phyloP scores from a whole-genome alignment of 73 alveolate species.

The Tetrahymena malaccensis region DNA sequence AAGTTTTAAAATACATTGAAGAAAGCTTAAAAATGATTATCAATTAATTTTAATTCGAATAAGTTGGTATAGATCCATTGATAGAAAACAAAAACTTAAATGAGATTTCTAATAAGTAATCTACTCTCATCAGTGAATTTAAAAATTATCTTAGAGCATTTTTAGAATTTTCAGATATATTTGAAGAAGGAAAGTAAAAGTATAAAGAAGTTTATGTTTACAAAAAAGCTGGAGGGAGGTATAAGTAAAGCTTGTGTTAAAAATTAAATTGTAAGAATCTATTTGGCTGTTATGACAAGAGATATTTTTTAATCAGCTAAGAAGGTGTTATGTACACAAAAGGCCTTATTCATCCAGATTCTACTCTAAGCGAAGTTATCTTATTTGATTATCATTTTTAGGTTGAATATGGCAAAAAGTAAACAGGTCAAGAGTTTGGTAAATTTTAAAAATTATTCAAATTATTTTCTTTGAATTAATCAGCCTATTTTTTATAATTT shows the following conservation, averaged over 20 bases:
- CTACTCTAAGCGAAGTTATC: constrained; percentile 30
- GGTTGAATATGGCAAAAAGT: constrained; percentile 25
- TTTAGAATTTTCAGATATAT: background rate
- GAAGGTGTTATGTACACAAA: constrained; percentile 24
- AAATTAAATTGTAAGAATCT: background rate
- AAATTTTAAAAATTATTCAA: background rate
- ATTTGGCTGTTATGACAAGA: constrained; percentile 2
- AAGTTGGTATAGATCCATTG: background rate
- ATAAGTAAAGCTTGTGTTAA: background rate
- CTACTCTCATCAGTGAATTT: background rate
- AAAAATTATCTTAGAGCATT: background rate
- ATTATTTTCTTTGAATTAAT: background rate
- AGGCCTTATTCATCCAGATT: background rate
- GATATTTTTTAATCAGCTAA: constrained; percentile 10
- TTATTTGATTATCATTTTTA: constrained; percentile 21
- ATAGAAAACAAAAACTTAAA: background rate
- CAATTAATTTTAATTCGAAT: background rate
- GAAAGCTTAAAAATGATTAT: background rate
- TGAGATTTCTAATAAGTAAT: background rate
- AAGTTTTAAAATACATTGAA: background rate
- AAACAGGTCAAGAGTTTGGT: constrained; percentile 47
- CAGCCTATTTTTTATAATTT: too few relatives aligned
- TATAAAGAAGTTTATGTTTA: background rate
- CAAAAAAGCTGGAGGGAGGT: background rate
- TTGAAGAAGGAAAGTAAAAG: background rate